Evolutionary conservation across 2,329 filamentous ascomycete genomes (phyloP).

Genomic region (Colletotrichum graminicola): DNA sequence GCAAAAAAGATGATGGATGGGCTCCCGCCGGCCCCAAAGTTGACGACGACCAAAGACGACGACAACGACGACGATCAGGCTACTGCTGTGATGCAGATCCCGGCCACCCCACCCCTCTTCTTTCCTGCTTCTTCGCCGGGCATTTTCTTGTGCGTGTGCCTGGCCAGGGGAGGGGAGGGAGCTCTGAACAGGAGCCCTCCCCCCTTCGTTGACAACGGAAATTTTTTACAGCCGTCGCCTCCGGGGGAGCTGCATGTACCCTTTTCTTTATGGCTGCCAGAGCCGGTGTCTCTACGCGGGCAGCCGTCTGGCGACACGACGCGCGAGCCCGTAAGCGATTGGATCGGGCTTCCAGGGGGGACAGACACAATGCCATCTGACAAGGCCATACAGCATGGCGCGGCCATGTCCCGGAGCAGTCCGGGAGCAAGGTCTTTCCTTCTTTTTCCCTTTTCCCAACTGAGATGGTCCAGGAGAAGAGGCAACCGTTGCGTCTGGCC

Average conservation of each 20-base stretch:
- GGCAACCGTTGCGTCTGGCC: conserved; percentile 15
- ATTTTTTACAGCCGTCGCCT: conserved; percentile 32
- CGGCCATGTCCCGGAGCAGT: not conserved
- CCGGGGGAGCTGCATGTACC: conserved; percentile 27
- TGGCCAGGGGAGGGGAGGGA: not conserved
- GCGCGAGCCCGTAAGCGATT: conserved; percentile 32
- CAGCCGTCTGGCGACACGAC: conserved; percentile 22
- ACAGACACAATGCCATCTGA: conserved; percentile 37
- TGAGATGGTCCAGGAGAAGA: not conserved
- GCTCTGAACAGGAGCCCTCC: not conserved
- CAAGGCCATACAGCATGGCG: conserved; percentile 6
- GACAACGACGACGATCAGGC: conserved; percentile 28
- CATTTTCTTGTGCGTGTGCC: conserved; percentile 29
- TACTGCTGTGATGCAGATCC: conserved; percentile 30
- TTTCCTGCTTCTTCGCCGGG: conserved; percentile 12
- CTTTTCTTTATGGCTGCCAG: conserved; percentile 13
- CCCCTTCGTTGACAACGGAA: conserved; percentile 28
- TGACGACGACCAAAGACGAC: conserved; percentile 3
- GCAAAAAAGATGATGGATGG: not conserved
- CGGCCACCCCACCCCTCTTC: not conserved
- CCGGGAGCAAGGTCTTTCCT: not conserved
- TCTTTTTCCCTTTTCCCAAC: not conserved
- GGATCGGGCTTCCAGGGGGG: conserved; percentile 25
- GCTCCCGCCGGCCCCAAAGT: not conserved
- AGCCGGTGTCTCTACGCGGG: conserved; percentile 33